phyloP scores from a whole-genome alignment of 805 yeast genomes.

The Metschnikowia gelsemii region DNA sequence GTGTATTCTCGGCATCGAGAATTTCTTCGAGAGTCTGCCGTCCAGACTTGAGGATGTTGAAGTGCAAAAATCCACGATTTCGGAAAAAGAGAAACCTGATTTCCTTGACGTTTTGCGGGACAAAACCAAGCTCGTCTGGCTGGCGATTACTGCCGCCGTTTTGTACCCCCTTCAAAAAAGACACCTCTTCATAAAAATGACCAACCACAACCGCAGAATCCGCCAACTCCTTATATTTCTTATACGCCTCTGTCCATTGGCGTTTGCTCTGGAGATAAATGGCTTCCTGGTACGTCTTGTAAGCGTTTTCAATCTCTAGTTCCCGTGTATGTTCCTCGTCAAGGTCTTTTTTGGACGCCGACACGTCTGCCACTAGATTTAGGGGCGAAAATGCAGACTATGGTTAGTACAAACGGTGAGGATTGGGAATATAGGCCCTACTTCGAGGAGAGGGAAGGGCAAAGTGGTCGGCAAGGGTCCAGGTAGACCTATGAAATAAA shows the following conservation, averaged over 20 bases:
- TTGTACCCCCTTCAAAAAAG: constrained; percentile 39
- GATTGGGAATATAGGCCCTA: background rate
- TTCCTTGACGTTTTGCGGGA: constrained; percentile 69
- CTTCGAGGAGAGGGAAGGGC: no score
- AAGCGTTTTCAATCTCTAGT: constrained; percentile 84
- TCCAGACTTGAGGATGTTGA: constrained; percentile 37
- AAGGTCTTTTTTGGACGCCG: constrained; percentile 51
- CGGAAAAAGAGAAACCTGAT: constrained; percentile 76
- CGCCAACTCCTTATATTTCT: constrained; percentile 61
- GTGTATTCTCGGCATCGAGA: constrained; percentile 6
- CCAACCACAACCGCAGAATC: constrained; percentile 60
- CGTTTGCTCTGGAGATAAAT: constrained; percentile 55
- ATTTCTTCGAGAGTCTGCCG: constrained; percentile 12
- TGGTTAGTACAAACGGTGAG: constrained; percentile 8
- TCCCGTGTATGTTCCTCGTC: constrained; percentile 91
- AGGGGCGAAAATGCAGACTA: constrained; percentile 75
- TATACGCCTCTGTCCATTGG: constrained; percentile 49
- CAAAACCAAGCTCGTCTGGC: constrained; percentile 41
- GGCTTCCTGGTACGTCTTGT: constrained; percentile 71
- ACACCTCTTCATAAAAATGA: constrained; percentile 42
- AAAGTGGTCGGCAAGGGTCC: no score
- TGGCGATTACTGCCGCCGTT: constrained; percentile 34
- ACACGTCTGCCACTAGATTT: constrained; percentile 67
- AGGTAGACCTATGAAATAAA: no score
- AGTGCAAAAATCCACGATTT: constrained; percentile 74